Conservation (phyloP, 179 eudicot genomes). For the Drosera spatulata region DNA sequence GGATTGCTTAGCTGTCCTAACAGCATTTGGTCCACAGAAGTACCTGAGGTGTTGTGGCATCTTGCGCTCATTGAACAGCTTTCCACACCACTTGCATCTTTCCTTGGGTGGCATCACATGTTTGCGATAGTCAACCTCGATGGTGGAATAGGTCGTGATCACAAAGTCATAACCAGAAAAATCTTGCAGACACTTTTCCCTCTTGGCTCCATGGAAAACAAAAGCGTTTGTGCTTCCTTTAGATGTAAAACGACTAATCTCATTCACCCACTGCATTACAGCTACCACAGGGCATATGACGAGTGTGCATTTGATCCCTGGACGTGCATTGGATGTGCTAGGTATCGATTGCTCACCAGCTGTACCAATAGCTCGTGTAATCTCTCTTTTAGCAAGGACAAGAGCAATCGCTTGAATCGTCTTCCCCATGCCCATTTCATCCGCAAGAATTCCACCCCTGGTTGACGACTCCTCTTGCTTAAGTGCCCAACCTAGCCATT, state of each 20-base stretch:
- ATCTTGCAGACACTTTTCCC: slow-evolving; percentile 36
- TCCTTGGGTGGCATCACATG: slow-evolving; percentile 74
- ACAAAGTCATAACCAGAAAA: slow-evolving; percentile 68
- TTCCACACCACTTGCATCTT: slow-evolving; percentile 76
- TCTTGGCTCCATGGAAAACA: slow-evolving; percentile 79
- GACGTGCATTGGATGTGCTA: slow-evolving; percentile 29
- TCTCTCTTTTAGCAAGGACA: slow-evolving; percentile 73
- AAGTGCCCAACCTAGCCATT: slow-evolving; percentile 91
- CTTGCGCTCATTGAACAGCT: slow-evolving; percentile 28
- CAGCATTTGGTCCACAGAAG: slow-evolving; percentile 70
- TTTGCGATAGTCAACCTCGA: slow-evolving; percentile 75
- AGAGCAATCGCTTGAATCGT: slow-evolving; percentile 89
- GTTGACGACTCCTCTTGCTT: slow-evolving; percentile 65
- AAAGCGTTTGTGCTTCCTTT: slow-evolving; percentile 63
- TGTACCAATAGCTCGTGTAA: slow-evolving; percentile 22
- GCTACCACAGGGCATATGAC: slow-evolving; percentile 87
- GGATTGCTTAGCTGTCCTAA: slow-evolving; percentile 59
- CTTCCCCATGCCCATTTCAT: slow-evolving; percentile 97
- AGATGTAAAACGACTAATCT: slow-evolving; percentile 63
- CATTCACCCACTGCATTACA: slow-evolving; percentile 71
- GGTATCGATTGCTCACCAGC: slow-evolving; percentile 17
- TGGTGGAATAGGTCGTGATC: slow-evolving; percentile 75
- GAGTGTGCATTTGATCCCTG: slow-evolving; percentile 59
- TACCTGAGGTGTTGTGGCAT: slow-evolving; percentile 57
- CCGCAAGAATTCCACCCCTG: slow-evolving; percentile 89